Conservation (phyloP, 2,329 filamentous ascomycete genomes). For the Xylariaceae sp. region DNA sequence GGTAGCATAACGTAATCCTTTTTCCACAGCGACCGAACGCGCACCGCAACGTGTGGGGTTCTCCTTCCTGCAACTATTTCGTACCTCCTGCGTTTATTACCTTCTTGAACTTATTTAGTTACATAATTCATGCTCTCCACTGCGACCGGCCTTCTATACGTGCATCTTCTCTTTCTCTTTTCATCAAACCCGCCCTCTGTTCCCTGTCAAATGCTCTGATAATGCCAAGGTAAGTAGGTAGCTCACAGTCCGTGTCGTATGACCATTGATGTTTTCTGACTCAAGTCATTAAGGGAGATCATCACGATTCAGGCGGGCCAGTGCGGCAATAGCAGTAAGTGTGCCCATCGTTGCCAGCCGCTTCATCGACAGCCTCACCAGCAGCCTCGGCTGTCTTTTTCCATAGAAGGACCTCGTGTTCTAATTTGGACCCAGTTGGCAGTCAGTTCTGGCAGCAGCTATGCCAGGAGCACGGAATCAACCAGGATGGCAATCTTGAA, state of each 20-base stretch:
- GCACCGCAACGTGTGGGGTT: not conserved
- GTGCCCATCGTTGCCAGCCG: conserved; percentile 19
- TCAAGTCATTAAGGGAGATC: conserved; percentile 66
- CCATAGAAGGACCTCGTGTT: not conserved
- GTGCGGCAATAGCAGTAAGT: conserved; percentile 97
- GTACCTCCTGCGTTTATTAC: no score
- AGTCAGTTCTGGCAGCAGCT: conserved; percentile 99
- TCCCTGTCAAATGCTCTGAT: conserved; percentile 13
- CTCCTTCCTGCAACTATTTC: no score
- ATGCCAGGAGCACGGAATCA: conserved; percentile 97
- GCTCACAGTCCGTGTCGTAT: not conserved
- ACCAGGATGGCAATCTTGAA: conserved; percentile 91
- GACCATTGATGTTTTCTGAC: conserved; percentile 3
- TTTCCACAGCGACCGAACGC: not conserved
- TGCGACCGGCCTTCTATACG: not conserved
- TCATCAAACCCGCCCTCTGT: not conserved
- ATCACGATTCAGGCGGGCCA: conserved; percentile 99
- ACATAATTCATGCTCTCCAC: not conserved
- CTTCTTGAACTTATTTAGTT: not conserved
- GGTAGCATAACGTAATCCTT: not conserved
- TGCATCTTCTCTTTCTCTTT: not conserved
- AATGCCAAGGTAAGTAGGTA: conserved; percentile 20
- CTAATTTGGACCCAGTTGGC: conserved; percentile 60
- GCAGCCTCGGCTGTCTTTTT: conserved; percentile 12
- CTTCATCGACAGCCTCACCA: conserved; percentile 10